Conservation (phyloP, 176 grass and related monocot species). For the Tillandsia fasciculata region DNA sequence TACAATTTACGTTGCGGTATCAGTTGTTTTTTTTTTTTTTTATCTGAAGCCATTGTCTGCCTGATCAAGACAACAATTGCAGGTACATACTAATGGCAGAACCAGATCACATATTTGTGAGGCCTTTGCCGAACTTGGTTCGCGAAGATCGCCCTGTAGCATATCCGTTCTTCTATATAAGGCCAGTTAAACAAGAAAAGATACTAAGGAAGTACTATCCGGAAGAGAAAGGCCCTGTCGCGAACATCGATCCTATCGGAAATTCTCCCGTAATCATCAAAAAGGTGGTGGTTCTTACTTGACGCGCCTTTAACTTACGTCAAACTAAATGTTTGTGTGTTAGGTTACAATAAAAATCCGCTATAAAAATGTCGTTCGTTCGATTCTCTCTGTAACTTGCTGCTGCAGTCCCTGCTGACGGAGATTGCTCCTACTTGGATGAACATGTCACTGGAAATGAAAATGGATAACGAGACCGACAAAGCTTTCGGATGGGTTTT, state of each 20-base stretch:
- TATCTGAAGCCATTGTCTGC: neutral
- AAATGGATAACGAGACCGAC: slow-evolving; percentile 77
- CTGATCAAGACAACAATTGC: slow-evolving; percentile 32
- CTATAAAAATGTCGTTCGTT: no score
- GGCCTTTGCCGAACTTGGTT: slow-evolving; percentile 83
- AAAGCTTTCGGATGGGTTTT: slow-evolving; percentile 97
- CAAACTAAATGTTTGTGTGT: neutral
- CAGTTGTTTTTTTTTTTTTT: neutral
- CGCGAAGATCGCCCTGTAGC: slow-evolving; percentile 54
- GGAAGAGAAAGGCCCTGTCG: slow-evolving; percentile 69
- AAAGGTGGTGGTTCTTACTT: slow-evolving; percentile 42
- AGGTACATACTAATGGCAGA: slow-evolving; percentile 99
- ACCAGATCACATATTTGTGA: slow-evolving; percentile 92
- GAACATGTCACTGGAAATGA: slow-evolving; percentile 91
- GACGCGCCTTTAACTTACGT: neutral
- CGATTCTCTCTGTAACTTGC: neutral
- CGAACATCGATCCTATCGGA: slow-evolving; percentile 83
- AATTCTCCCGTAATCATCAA: slow-evolving; percentile 97
- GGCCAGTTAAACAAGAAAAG: slow-evolving; percentile 68
- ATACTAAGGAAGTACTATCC: slow-evolving; percentile 91
- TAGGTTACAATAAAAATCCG: no score
- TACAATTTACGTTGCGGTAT: neutral
- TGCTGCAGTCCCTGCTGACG: slow-evolving; percentile 48
- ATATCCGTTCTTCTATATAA: slow-evolving; percentile 93
- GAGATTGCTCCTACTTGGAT: slow-evolving; percentile 99